Evolutionary conservation across 345 rosid genomes (phyloP).

Genomic region (Aquilaria yunnanensis): DNA sequence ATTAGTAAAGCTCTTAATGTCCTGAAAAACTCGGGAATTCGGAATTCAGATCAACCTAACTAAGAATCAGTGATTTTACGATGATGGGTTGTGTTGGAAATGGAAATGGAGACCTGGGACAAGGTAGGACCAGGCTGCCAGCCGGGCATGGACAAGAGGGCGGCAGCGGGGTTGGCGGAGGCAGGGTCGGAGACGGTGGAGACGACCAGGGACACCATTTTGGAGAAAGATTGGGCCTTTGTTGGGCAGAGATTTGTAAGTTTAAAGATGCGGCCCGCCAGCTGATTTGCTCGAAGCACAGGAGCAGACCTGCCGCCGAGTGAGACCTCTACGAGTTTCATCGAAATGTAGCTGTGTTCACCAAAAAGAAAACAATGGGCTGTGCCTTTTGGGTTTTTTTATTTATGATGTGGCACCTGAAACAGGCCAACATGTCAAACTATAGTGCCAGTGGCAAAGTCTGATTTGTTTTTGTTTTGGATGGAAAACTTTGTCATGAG

Average conservation of each 20-base stretch:
- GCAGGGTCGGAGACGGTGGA: constrained; percentile 84
- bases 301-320: neutral
- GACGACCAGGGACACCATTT: constrained; percentile 73
- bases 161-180: constrained; percentile 78
- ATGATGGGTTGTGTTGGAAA: neutral
- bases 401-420: no score
- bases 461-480: no score
- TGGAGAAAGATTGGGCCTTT: neutral
- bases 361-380: neutral
- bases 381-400: neutral
- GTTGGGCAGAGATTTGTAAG: neutral
- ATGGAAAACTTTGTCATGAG: no score
- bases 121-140: constrained; percentile 49
- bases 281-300: neutral
- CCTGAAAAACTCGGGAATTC: constrained; percentile 22
- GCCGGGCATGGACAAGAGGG: constrained; percentile 66
- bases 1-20: constrained; percentile 47
- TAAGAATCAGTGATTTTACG: neutral
- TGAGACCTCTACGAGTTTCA: neutral
- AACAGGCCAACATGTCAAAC: no score
- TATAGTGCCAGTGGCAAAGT: no score
- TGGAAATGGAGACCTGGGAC: constrained; percentile 26
- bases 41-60: neutral
- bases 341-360: neutral
- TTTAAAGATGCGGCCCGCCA: neutral